Evolutionary conservation across 2,329 filamentous ascomycete species (phyloP), one percentile per base, ranked within the genome.

Genomic region (Ophiocordyceps australis): DNA sequence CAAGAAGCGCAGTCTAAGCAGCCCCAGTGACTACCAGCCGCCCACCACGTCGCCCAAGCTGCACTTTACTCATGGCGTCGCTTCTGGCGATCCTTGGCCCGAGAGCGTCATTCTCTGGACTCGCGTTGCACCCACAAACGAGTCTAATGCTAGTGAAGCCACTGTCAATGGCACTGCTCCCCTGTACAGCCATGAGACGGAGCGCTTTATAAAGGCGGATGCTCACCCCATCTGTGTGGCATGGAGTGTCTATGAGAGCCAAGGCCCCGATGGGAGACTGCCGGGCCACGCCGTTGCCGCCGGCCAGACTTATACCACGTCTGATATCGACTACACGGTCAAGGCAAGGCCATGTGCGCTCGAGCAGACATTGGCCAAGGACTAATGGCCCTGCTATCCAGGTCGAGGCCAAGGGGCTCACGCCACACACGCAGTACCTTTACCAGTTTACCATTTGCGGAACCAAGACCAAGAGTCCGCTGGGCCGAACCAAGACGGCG

Each of bases 281-380:
- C 5, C 21, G 5, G 46, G 47, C 9, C 39, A 52, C 3, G 6
- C 8, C 15, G 49, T 65, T 7, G 64, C 66, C 3, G 55, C 62
- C 26, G 76, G 76, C 5, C 62, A 50, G 19, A 72, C 62, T 1
- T 79, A 71, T 40, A 82, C 77, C 0, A 76, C 63, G 19, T 75
- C 66, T 1, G 76, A 82, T 41, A 66, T 82, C 24, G 77, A 83
- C 41, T 83, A 73, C 41, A 82, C 76, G 0, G 54, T 81, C 31
- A 80, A 80, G 57, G 68, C 69, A 13, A 12, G 8, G n/a, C n/a
- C n/a, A n/a, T n/a, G n/a, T n/a, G n/a, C n/a, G n/a, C n/a, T n/a
- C n/a, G n/a, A n/a, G n/a, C n/a, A n/a, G n/a, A n/a, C n/a, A n/a
- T n/a, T n/a, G n/a, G n/a, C n/a, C n/a, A n/a, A n/a, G n/a, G n/a